These are phyloP conservation scores for Kewa caespitosa DNA, from an alignment of 179 eudicot species.

Conservation along the genomic window DNA sequence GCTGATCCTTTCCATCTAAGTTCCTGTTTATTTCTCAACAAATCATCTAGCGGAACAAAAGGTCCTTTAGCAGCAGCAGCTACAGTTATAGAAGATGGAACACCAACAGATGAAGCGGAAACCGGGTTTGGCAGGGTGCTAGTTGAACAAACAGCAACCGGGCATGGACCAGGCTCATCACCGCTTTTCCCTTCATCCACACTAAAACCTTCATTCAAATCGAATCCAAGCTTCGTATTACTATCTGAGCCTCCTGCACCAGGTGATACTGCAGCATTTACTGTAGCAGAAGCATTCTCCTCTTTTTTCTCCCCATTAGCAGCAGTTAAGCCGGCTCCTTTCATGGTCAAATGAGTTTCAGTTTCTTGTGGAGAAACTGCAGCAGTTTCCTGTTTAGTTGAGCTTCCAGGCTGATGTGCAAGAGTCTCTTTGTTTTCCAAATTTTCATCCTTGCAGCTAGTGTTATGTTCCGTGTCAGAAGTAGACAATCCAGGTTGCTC, in stretches of 20 bases:
- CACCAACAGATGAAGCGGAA: constrained; percentile 32
- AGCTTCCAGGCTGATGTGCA: constrained; percentile 15
- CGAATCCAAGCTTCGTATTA: constrained; percentile 61
- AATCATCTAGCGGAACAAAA: constrained; percentile 36
- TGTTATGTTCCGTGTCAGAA: constrained; percentile 25
- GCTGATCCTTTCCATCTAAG: constrained; percentile 53
- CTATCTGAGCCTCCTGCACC: constrained; percentile 32
- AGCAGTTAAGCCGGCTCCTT: constrained; percentile 12
- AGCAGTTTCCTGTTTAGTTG: constrained; percentile 8
- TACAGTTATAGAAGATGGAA: constrained; percentile 43
- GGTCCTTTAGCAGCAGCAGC: constrained; percentile 44
- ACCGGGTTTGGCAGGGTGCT: constrained; percentile 38
- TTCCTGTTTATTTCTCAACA: constrained; percentile 37
- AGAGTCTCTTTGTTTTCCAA: constrained; percentile 29
- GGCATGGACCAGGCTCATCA: constrained; percentile 32
- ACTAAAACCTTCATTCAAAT: constrained; percentile 84
- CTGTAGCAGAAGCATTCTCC: constrained; percentile 24
- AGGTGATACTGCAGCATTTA: constrained; percentile 25
- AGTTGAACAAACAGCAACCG: constrained; percentile 25
- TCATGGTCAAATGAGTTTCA: neutral
- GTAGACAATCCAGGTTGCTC: constrained; percentile 16
- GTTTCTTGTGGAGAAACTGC: neutral
- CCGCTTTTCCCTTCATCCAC: constrained; percentile 61
- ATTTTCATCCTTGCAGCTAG: constrained; percentile 28
- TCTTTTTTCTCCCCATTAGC: constrained; percentile 25